Evolutionary conservation across 2,329 filamentous ascomycete species (phyloP).

Genomic region (Phyllosticta citriasiana): DNA sequence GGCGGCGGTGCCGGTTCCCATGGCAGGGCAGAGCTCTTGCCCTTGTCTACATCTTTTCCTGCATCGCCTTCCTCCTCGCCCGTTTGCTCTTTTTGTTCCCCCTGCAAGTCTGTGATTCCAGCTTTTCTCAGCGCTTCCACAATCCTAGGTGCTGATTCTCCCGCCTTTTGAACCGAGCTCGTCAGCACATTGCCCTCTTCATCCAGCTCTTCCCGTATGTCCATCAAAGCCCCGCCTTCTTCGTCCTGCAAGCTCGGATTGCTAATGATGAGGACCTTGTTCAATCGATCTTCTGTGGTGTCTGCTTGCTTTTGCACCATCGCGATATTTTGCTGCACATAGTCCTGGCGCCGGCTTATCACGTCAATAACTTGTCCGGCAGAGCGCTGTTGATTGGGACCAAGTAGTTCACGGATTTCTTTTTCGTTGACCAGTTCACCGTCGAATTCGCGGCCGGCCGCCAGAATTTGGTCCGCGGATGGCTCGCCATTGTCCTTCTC

Average conservation of each 20-base stretch:
- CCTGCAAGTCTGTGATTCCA: conserved; percentile 43
- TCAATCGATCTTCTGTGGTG: conserved; percentile 58
- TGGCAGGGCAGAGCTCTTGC: background rate
- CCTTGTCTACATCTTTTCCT: background rate
- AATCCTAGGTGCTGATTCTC: conserved; percentile 56
- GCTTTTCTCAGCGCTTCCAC: conserved; percentile 65
- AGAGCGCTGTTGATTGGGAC: conserved; percentile 37
- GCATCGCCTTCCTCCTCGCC: background rate
- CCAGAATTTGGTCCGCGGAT: conserved; percentile 22
- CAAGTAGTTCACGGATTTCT: conserved; percentile 47
- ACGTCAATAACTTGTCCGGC: conserved; percentile 56
- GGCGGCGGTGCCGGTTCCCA: background rate
- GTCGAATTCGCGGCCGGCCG: conserved; percentile 49
- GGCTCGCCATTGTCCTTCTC: conserved; percentile 8
- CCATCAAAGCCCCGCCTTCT: conserved; percentile 67
- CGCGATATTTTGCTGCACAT: conserved; percentile 72
- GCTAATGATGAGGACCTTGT: conserved; percentile 49
- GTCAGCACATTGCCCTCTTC: conserved; percentile 77
- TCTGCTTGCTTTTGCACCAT: conserved; percentile 65
- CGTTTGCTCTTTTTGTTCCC: background rate
- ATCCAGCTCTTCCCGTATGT: conserved; percentile 87
- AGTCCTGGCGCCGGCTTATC: conserved; percentile 71
- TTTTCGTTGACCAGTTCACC: conserved; percentile 54
- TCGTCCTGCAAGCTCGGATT: conserved; percentile 55
- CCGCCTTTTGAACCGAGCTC: conserved; percentile 43